Percentiles rank a stretch among this genome's conserved stretches.
These are phyloP conservation scores for Tribonema minus DNA, from an alignment of 108 stramenopile species.

Conservation along the genomic window DNA sequence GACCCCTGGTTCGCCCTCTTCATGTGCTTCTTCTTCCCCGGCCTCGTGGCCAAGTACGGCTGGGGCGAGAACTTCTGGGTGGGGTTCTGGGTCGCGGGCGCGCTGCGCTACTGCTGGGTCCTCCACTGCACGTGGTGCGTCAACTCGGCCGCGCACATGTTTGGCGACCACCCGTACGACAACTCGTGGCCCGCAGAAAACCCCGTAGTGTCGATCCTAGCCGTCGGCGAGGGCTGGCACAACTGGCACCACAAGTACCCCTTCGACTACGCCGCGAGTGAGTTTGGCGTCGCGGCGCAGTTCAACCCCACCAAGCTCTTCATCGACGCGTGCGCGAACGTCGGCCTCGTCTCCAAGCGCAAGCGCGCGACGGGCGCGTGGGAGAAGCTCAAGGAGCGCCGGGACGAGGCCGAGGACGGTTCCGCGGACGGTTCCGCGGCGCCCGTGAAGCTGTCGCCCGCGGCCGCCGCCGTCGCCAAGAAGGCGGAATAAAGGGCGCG, in stretches of 20 bases:
- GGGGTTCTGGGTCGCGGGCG: constrained; percentile 94
- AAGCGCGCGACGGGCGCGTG: constrained; percentile 60
- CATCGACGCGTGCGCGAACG: constrained; percentile 73
- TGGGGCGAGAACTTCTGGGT: constrained; percentile 97
- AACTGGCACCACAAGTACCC: constrained; percentile 99
- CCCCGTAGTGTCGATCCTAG: constrained; percentile 84
- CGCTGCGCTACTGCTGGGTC: constrained; percentile 82
- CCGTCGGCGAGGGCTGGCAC: constrained; percentile 99
- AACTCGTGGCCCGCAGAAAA: constrained; percentile 92
- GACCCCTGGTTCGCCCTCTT: constrained; percentile 96
- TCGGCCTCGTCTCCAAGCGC: constrained; percentile 85
- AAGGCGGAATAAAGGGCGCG: no score
- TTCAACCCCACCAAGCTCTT: constrained; percentile 95
- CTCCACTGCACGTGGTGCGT: constrained; percentile 96
- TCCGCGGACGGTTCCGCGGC: no score
- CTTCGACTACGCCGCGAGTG: constrained; percentile 94
- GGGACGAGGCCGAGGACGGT: constrained; percentile 47
- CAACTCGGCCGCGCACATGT: constrained; percentile 96
- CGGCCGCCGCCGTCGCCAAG: no score
- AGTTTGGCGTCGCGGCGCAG: constrained; percentile 87
- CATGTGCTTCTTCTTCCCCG: constrained; percentile 98
- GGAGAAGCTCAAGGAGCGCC: constrained; percentile 43
- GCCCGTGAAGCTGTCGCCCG: no score
- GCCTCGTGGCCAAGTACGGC: constrained; percentile 71
- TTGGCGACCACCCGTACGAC: constrained; percentile 97